phyloP scores from a whole-genome alignment of 2,329 filamentous ascomycete genomes.

The Ilyonectria destructans region DNA sequence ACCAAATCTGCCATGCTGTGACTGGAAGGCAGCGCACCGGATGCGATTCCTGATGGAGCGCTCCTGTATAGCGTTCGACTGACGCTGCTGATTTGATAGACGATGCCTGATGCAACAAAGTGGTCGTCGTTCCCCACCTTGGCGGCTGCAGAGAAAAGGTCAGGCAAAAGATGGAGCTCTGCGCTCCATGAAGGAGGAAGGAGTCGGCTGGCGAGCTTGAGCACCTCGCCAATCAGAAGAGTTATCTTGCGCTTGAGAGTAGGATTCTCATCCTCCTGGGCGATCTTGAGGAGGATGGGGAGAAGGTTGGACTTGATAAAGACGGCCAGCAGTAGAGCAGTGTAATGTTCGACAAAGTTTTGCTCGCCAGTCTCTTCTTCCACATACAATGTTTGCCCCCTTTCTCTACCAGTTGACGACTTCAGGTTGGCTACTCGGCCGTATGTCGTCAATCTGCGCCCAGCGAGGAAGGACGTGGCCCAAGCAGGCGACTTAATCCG shows the following conservation, averaged over 20 bases:
- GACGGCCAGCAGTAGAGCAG: slow-evolving; percentile 87
- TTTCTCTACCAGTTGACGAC: slow-evolving; percentile 67
- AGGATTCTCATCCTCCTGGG: slow-evolving; percentile 78
- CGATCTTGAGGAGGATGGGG: slow-evolving; percentile 73
- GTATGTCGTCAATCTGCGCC: slow-evolving; percentile 93
- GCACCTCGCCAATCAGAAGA: slow-evolving; percentile 89
- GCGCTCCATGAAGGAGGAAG: slow-evolving; percentile 88
- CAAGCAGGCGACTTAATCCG: slow-evolving; percentile 93
- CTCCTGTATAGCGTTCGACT: slow-evolving; percentile 93
- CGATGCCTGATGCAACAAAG: slow-evolving; percentile 88
- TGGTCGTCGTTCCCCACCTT: slow-evolving; percentile 80
- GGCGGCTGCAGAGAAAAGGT: slow-evolving; percentile 84
- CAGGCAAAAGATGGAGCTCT: slow-evolving; percentile 88
- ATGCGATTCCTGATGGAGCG: slow-evolving; percentile 64
- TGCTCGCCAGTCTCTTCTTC: slow-evolving; percentile 81
- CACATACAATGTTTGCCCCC: slow-evolving; percentile 67
- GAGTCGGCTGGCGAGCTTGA: slow-evolving; percentile 90
- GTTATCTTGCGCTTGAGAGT: slow-evolving; percentile 90
- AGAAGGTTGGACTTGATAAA: slow-evolving; percentile 87
- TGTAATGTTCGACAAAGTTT: slow-evolving; percentile 95
- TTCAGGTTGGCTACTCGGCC: slow-evolving; percentile 92
- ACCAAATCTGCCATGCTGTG: slow-evolving; percentile 66
- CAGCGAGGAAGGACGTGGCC: slow-evolving; percentile 96
- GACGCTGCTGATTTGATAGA: slow-evolving; percentile 98
- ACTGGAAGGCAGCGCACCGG: slow-evolving; percentile 59